Conservation (phyloP, 2,329 filamentous ascomycete species). For the Teratosphaeria pseudoeucalypti region DNA sequence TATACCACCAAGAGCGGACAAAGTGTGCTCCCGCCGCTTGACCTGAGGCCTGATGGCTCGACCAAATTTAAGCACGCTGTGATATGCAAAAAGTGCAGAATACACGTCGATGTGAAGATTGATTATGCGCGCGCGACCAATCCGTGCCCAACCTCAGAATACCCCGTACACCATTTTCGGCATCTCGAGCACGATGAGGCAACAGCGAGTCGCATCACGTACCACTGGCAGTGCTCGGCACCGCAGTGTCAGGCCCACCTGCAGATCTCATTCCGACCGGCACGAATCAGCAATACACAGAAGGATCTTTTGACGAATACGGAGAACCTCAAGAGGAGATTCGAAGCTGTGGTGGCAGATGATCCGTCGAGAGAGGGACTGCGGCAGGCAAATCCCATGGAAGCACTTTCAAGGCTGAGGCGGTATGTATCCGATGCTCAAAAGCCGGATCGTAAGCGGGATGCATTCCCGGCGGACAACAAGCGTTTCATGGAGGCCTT, state of each 20-base stretch:
- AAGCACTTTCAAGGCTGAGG: conserved; percentile 46
- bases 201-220: conserved; percentile 24
- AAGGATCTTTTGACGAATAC: conserved; percentile 45
- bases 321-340: conserved; percentile 41
- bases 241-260: conserved; percentile 45
- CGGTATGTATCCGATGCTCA: conserved; percentile 52
- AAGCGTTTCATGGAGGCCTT: conserved; percentile 55
- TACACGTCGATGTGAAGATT: conserved; percentile 50
- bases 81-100: conserved; percentile 51
- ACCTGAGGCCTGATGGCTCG: conserved; percentile 27
- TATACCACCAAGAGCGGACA: conserved; percentile 49
- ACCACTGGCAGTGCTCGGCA: conserved; percentile 49
- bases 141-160: conserved; percentile 39
- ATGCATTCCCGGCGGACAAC: conserved; percentile 48
- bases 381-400: conserved; percentile 40
- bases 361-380: conserved; percentile 47
- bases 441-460: conserved; percentile 38
- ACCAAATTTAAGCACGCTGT: conserved; percentile 48
- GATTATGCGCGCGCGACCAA: conserved; percentile 34
- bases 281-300: conserved; percentile 40
- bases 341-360: conserved; percentile 40
- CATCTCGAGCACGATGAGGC: conserved; percentile 9
- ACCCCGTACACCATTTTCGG: conserved; percentile 52
- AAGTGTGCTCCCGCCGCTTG: conserved; percentile 37
- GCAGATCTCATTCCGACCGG: conserved; percentile 42